These are phyloP conservation scores for Zygotorulaspora sp. DNA, from an alignment of 805 yeast species.

Conservation along the genomic window DNA sequence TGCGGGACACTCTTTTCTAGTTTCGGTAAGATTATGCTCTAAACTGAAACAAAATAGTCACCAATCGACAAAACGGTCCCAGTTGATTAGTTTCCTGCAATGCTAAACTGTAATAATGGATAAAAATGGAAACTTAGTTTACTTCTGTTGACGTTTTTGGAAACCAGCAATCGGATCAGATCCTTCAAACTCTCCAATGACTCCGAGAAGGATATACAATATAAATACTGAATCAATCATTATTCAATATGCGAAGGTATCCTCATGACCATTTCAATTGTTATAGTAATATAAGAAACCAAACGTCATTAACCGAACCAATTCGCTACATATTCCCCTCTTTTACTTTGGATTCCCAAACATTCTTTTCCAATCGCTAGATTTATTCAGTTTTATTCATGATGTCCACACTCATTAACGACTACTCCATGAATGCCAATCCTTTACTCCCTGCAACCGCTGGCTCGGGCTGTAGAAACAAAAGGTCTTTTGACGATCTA, in stretches of 20 bases:
- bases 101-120: too few species aligned
- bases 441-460: slow-evolving; percentile 13
- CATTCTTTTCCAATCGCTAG: too few species aligned
- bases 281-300: too few species aligned
- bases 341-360: not conserved
- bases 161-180: not conserved
- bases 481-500: slow-evolving; percentile 24
- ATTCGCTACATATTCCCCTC: not conserved
- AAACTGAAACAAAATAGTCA: not conserved
- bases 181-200: not conserved
- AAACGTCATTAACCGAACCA: too few species aligned
- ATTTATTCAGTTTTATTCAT: too few species aligned
- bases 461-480: slow-evolving; percentile 16
- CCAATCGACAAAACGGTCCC: not conserved
- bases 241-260: not conserved
- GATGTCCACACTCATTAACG: slow-evolving; percentile 14
- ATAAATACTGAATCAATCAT: slow-evolving; percentile 1
- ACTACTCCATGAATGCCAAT: slow-evolving; percentile 11
- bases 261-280: not conserved
- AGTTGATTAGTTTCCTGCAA: too few species aligned
- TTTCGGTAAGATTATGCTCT: not conserved
- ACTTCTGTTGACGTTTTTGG: slow-evolving; percentile 1
- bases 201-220: not conserved
- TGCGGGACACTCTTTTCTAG: too few species aligned
- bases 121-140: too few species aligned